Evolutionary conservation across 164 flowering plant species (phyloP), one percentile per base, ranked within the genome.

Genomic region (Berberis vulgaris): DNA sequence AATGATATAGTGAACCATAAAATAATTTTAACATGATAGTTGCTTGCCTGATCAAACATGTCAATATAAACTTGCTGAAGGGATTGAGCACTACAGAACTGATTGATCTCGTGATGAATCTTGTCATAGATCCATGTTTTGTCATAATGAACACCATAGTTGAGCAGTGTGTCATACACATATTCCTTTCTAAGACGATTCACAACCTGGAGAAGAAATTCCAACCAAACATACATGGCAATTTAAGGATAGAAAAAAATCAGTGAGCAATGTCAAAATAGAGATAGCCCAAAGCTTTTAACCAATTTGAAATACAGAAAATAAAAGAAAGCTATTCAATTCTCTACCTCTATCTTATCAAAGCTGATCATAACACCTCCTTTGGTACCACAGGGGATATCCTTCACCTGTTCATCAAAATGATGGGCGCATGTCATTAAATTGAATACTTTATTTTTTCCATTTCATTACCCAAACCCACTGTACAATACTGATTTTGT

Each of bases 111-210:
- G 62, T 91, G 97, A 78, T 91, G 98, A 64, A 88, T 93, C 82
- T 93, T 93, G 79, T 93, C 97, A 74, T 93, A 93, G 60, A 93
- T 93, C 98, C 98, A 93, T 47, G 95, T 88, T 73, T 93, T 79
- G 78, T 93, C 98, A 77, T 93, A 93, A 0, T 86, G 79, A 65
- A 93, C 91, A 7, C 97, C 98, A 73, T 93, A 93, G 69, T 88
- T 83, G 58, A 79, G 87, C 74, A 91, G 80, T 61, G 98, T 93
- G 13, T 91, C 96, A 68, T 88, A 83, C 44, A 93, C 97, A 72
- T 76, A 86, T 2, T 87, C 87, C 74, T 93, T 91, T 10, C 69
- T 78, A 53, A 93, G 93, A 65, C 96, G 88, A 65, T 88, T 93
- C 45, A 93, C 98, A 79, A 93, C 98, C 98, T 93, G 72, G 61